Conservation (phyloP, 2,329 filamentous ascomycete genomes). For the Arachnomyces sp. region DNA sequence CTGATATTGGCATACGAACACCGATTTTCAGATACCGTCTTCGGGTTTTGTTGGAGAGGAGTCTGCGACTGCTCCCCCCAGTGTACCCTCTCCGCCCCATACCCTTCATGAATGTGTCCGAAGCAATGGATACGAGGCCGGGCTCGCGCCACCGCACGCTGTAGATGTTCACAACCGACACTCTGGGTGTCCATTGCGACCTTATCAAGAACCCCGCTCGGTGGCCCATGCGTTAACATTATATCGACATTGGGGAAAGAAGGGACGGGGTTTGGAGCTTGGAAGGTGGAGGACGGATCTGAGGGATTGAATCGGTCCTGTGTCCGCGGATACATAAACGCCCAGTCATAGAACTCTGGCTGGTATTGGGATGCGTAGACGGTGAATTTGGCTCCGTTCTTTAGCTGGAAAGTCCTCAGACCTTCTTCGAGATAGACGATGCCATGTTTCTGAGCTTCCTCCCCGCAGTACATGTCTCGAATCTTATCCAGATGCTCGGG, state of each 20-base stretch:
- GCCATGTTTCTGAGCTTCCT: constrained; percentile 37
- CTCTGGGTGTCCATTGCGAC: constrained; percentile 20
- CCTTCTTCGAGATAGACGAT: constrained; percentile 52
- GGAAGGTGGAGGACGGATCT: constrained; percentile 17
- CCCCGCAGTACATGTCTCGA: constrained; percentile 40
- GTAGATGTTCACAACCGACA: constrained; percentile 49
- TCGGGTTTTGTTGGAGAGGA: constrained; percentile 16
- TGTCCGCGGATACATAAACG: constrained; percentile 44
- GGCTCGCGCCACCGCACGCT: constrained; percentile 42
- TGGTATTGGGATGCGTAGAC: constrained; percentile 49
- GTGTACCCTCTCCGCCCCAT: constrained; percentile 36
- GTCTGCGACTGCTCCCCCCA: constrained; percentile 15
- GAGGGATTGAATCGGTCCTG: constrained; percentile 46
- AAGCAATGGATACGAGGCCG: constrained; percentile 52
- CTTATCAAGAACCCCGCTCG: constrained; percentile 43
- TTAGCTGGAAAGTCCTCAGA: constrained; percentile 36
- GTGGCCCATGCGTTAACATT: constrained; percentile 55
- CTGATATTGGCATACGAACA: constrained; percentile 29
- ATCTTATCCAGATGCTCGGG: constrained; percentile 24
- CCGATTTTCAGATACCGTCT: constrained; percentile 24
- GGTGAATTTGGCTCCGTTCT: constrained; percentile 42
- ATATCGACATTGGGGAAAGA: constrained; percentile 44
- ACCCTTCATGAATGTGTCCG: constrained; percentile 54
- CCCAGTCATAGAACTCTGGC: constrained; percentile 50
- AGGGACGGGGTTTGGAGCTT: constrained; percentile 33